Evolutionary conservation across 192 early-diverging fungal species (phyloP).

Genomic region (Gaertneriomyces sp.): DNA sequence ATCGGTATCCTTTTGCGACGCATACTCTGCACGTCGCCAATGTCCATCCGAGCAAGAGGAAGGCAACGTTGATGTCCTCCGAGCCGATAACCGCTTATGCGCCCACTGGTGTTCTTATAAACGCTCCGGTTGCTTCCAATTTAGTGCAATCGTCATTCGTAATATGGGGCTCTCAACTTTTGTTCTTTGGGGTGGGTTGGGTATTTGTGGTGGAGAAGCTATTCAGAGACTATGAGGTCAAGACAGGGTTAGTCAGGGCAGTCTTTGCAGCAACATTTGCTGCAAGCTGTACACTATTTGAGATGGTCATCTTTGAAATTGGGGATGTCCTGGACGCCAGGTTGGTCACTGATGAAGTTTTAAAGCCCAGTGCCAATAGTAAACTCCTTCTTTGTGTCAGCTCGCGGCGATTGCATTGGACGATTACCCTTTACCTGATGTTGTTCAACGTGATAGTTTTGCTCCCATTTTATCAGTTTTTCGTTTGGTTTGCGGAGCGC

Average conservation of each 20-base stretch:
- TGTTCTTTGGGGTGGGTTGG: constrained; percentile 67
- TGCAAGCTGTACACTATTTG: constrained; percentile 73
- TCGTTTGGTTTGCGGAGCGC: constrained; percentile 51
- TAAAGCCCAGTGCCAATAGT: background rate
- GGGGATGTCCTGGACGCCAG: constrained; percentile 46
- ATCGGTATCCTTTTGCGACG: too few relatives aligned
- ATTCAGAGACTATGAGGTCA: constrained; percentile 65
- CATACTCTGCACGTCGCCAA: too few relatives aligned
- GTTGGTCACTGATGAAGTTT: constrained; percentile 3
- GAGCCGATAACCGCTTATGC: too few relatives aligned
- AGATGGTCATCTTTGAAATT: constrained; percentile 82
- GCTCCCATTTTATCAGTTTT: constrained; percentile 74
- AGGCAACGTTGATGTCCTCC: too few relatives aligned
- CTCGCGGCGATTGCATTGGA: constrained; percentile 73
- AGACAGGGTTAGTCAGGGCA: constrained; percentile 61
- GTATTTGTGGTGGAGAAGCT: constrained; percentile 65
- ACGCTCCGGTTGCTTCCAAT: background rate
- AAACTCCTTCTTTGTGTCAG: constrained; percentile 30
- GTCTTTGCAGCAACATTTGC: constrained; percentile 76
- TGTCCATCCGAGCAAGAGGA: too few relatives aligned
- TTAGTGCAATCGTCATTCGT: constrained; percentile 37
- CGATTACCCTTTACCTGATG: constrained; percentile 62
- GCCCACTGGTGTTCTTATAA: too few relatives aligned
- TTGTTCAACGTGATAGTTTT: constrained; percentile 66
- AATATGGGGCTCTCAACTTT: constrained; percentile 55